phyloP scores from a whole-genome alignment of 345 rosid species.

The Ceriops tagal region DNA sequence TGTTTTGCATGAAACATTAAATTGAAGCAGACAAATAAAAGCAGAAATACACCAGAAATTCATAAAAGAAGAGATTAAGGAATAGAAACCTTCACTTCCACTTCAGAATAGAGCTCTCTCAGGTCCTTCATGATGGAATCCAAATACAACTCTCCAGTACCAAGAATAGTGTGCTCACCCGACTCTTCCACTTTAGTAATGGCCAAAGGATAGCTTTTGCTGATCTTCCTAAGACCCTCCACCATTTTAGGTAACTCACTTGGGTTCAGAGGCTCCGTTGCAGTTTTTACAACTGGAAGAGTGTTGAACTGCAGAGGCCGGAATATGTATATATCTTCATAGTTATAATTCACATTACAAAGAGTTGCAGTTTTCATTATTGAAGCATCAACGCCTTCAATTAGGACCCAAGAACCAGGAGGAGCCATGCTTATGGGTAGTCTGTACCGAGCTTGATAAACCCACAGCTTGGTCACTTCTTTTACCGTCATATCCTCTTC shows the following conservation, averaged over 20 bases:
- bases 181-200: constrained; percentile 97
- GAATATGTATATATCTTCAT: constrained; percentile 80
- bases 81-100: constrained; percentile 84
- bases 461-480: constrained; percentile 92
- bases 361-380: constrained; percentile 96
- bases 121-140: constrained; percentile 99
- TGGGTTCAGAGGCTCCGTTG: constrained; percentile 96
- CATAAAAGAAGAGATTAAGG: not conserved
- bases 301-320: constrained; percentile 91
- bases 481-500: constrained; percentile 96
- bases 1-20: constrained; percentile 17
- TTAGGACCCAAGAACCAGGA: constrained; percentile 96
- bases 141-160: constrained; percentile 92
- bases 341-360: constrained; percentile 54
- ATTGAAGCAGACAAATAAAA: not conserved
- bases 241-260: constrained; percentile 99
- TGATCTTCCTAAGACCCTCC: constrained; percentile 96
- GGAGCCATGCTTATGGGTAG: constrained; percentile 90
- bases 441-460: constrained; percentile 91
- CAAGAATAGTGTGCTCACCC: constrained; percentile 95
- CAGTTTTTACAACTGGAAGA: constrained; percentile 93
- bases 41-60: constrained; percentile 1
- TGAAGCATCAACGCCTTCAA: constrained; percentile 97
- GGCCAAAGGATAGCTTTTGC: constrained; percentile 97
- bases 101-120: constrained; percentile 96